phyloP scores from a whole-genome alignment of 495 filamentous ascomycete genomes.

The Penicillium argentinense region DNA sequence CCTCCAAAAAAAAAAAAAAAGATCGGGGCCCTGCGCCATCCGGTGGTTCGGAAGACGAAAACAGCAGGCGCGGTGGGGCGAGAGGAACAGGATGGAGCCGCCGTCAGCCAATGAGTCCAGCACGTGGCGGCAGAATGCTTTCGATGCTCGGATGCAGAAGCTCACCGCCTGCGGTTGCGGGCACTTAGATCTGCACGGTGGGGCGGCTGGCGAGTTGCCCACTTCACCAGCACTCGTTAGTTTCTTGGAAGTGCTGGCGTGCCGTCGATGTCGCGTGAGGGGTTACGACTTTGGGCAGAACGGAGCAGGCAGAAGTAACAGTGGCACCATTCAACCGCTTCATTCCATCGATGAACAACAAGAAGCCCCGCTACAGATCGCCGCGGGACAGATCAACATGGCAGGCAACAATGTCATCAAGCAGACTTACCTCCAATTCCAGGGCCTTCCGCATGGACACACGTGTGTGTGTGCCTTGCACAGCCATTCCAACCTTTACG shows the following conservation, averaged over 20 bases:
- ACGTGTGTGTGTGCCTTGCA: no score
- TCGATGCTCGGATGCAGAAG: not conserved
- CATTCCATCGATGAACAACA: no score
- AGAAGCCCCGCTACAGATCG: no score
- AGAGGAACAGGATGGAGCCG: not conserved
- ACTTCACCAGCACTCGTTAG: not conserved
- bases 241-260: conserved; percentile 1
- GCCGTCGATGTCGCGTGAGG: no score
- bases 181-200: conserved; percentile 3
- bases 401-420: not conserved
- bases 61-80: conserved; percentile 7
- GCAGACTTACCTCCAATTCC: not conserved
- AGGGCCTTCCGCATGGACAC: no score
- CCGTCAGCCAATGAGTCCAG: conserved; percentile 16
- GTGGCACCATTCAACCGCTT: not conserved
- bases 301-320: no score
- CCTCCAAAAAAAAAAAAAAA: conserved; percentile 9
- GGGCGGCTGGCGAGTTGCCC: not conserved
- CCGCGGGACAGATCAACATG: not conserved
- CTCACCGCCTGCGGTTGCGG: conserved; percentile 6
- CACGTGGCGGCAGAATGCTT: conserved; percentile 28
- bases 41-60: no score
- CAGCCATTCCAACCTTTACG: no score
- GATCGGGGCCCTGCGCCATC: not conserved
- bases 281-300: no score